A percentile compares a stretch with the other conserved stretches of the same genome.
Conservation (phyloP, 192 early-diverging fungal species). For the Funneliformis geosporum region DNA sequence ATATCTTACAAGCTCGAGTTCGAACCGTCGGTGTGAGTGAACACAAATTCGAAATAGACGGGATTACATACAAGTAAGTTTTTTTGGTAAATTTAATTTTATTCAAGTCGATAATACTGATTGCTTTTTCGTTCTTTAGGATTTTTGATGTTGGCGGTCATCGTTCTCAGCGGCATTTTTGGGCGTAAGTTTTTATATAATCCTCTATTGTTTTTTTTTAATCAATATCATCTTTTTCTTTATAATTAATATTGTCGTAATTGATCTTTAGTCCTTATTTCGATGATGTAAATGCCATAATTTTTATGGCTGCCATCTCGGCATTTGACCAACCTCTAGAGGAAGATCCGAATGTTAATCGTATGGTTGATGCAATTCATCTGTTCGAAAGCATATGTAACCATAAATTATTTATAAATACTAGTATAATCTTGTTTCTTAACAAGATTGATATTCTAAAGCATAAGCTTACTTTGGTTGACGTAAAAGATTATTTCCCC, state of each 20-base stretch:
- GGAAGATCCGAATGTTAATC: conserved; percentile 63
- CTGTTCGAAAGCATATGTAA: conserved; percentile 49
- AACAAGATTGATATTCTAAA: conserved; percentile 70
- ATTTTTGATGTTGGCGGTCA: conserved; percentile 79
- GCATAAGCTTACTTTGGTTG: conserved; percentile 47
- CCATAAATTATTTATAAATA: conserved; percentile 52
- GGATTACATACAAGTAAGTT: conserved; percentile 49
- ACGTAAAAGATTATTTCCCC: conserved; percentile 56
- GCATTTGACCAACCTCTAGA: conserved; percentile 64
- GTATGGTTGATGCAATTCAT: conserved; percentile 48
- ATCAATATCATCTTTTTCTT: not conserved
- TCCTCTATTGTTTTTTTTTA: conserved; percentile 27
- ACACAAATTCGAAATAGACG: conserved; percentile 63
- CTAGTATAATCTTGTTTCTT: conserved; percentile 62
- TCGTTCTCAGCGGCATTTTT: conserved; percentile 61
- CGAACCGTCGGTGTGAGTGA: conserved; percentile 74
- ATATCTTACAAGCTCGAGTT: conserved; percentile 69
- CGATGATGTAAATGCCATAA: conserved; percentile 69
- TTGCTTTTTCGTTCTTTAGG: conserved; percentile 28
- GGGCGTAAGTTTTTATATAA: conserved; percentile 63
- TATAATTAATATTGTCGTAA: not conserved
- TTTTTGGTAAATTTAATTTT: not conserved
- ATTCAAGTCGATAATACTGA: not conserved
- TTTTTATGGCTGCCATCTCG: conserved; percentile 67
- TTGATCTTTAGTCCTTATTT: conserved; percentile 57